Evolutionary conservation across 768 basidiomycete genomes (phyloP), one percentile per base, ranked within the genome.

Genomic region (Scleroderma citrinum): DNA sequence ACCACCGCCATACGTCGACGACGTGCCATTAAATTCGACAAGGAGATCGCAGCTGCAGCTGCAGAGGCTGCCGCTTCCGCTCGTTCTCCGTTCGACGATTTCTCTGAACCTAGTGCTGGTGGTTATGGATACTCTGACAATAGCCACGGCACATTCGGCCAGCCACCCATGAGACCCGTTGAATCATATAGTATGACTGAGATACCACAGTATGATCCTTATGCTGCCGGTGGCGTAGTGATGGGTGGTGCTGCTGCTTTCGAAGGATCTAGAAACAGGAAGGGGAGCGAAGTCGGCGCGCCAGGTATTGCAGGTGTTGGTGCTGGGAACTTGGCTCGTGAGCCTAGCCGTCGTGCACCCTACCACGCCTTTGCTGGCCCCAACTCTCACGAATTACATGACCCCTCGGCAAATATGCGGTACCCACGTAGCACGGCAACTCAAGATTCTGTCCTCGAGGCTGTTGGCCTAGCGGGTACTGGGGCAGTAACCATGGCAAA

Each of bases 1-100:
- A 74, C 77, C 32, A 79, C 74, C 49, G 65, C 66, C 51, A 52
- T 86, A 55, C 82, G 85, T 8, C 78, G 86, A 0, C 81, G 82
- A 7, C 80, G 83, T 1, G 81, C 80, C 3, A 63, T 72, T 51
- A 72, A 76, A 37, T 83, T 87, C 56, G 87, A 90, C 61, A 72
- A 74, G n/a, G 87, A 89, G 46, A 79, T 87, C 35, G 81, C 78
- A 13, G 81, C 81, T 43, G 87, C 85, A 0, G 85, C 86, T 0
- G 76, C 75, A 3, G 82, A 80, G 49, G 85, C 85, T 0, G 75
- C 72, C 0, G 78, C 76, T 0, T 66, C 75, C 1, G 72, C 78
- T 0, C 71, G 71, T 17, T 71, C 76, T 0, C 80, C 79, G 12
- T 74, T 75, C 51, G 81, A 77, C 60, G 72, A 83, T n/a, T 69